Conservation (phyloP, 352 stramenopile species). For the Pythium biforme region DNA sequence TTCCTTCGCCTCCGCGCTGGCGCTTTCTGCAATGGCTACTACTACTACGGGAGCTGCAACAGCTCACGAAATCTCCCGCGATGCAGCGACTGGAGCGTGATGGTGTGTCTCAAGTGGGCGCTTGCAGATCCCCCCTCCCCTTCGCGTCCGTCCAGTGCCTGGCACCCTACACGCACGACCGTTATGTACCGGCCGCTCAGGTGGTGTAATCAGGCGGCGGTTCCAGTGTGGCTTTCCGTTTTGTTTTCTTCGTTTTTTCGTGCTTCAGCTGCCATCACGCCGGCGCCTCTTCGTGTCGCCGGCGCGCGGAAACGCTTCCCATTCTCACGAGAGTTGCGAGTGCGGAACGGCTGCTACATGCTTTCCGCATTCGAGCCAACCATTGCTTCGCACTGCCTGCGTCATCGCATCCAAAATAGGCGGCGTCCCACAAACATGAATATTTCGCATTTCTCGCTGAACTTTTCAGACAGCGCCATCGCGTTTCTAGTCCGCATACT, state of each 20-base stretch:
- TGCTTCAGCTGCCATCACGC: background rate
- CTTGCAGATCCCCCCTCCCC: background rate
- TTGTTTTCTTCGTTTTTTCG: background rate
- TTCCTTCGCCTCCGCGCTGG: background rate
- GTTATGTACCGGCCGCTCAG: background rate
- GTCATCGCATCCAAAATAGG: background rate
- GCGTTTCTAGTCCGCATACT: background rate
- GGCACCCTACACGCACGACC: background rate
- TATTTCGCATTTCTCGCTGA: slow-evolving; percentile 1
- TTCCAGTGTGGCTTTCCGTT: background rate
- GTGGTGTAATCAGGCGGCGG: background rate
- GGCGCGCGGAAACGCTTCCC: background rate
- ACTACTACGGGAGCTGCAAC: background rate
- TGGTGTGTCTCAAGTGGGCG: background rate
- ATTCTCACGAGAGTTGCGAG: background rate
- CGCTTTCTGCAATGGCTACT: slow-evolving; percentile 18
- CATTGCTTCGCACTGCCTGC: background rate
- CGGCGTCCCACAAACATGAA: background rate
- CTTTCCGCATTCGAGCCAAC: background rate
- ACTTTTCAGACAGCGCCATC: background rate
- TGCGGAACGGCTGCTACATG: background rate
- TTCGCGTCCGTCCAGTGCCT: background rate
- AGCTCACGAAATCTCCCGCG: background rate
- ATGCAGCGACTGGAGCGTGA: background rate
- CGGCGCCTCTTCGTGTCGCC: slow-evolving; percentile 2